Percentiles rank a stretch among this genome's conserved stretches.
Conservation (phyloP, 768 basidiomycete genomes). For the Suillus weaverae region DNA sequence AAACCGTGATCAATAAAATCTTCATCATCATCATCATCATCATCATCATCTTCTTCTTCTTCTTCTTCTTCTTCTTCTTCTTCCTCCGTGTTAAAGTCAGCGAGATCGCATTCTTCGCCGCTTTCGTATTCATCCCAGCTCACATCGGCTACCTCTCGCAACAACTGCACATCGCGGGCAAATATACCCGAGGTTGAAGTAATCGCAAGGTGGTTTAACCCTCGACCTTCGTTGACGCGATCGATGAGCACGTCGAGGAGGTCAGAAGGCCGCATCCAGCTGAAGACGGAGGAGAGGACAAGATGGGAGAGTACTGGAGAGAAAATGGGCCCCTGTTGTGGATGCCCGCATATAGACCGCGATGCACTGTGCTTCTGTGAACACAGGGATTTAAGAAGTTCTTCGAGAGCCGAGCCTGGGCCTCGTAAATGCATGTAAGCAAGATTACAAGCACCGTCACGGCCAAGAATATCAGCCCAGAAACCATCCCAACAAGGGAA, state of each 20-base stretch:
- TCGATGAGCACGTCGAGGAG: conserved; percentile 6
- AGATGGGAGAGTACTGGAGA: background rate
- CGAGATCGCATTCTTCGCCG: background rate
- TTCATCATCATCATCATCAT: background rate
- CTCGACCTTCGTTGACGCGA: conserved; percentile 5
- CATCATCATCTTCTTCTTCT: background rate
- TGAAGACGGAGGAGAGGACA: background rate
- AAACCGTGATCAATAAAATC: background rate
- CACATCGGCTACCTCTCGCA: conserved; percentile 7
- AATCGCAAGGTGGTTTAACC: background rate
- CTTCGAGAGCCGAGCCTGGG: background rate
- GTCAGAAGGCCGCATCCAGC: background rate
- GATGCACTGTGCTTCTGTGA: background rate
- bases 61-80: background rate
- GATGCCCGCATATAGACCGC: background rate
- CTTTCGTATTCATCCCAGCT: conserved; percentile 3
- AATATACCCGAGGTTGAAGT: background rate
- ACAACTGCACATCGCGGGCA: background rate
- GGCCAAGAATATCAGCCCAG: background rate
- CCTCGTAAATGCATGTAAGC: background rate
- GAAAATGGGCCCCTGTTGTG: background rate
- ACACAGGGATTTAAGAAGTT: background rate
- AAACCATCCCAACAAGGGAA: background rate
- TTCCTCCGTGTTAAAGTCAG: background rate
- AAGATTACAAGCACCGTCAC: background rate